phyloP scores from a whole-genome alignment of 192 early-diverging fungal genomes.

The Linderina pennispora region DNA sequence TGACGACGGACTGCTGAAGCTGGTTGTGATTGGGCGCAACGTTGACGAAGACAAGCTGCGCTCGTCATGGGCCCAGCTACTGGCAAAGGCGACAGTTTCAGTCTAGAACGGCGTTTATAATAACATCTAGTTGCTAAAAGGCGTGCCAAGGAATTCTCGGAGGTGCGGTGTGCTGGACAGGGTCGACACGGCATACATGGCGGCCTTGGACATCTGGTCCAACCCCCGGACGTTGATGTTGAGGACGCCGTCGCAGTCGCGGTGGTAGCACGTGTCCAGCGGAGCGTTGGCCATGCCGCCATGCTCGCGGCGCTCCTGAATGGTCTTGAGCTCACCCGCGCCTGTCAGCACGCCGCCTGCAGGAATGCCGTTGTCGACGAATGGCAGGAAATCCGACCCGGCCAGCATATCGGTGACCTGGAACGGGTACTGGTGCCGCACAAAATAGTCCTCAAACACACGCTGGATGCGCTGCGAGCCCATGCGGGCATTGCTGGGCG shows the following conservation, averaged over 20 bases:
- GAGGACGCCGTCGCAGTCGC: slow-evolving; percentile 59
- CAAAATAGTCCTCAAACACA: slow-evolving; percentile 54
- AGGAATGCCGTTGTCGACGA: slow-evolving; percentile 56
- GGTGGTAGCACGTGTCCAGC: slow-evolving; percentile 65
- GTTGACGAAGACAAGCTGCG: slow-evolving; percentile 30
- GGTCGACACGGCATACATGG: slow-evolving; percentile 38
- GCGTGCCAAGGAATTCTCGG: slow-evolving; percentile 10
- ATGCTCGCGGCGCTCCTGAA: slow-evolving; percentile 46
- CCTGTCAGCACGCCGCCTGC: slow-evolving; percentile 62
- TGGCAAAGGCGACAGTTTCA: slow-evolving; percentile 5
- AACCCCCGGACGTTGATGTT: slow-evolving; percentile 58
- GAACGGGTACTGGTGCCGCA: slow-evolving; percentile 39
- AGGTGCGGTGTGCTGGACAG: slow-evolving; percentile 13
- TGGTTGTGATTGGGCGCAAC: slow-evolving; percentile 39
- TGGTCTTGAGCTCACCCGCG: slow-evolving; percentile 54
- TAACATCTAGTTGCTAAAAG: background rate
- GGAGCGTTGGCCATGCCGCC: slow-evolving; percentile 61
- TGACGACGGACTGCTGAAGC: slow-evolving; percentile 4
- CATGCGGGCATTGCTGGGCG: slow-evolving; percentile 40
- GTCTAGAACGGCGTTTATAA: background rate
- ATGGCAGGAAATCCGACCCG: slow-evolving; percentile 65
- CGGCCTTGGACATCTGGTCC: slow-evolving; percentile 41
- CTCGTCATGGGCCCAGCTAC: slow-evolving; percentile 21
- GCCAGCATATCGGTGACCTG: slow-evolving; percentile 53
- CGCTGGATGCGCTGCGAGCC: slow-evolving; percentile 55